Evolutionary conservation across 148 eudicot genomes (phyloP).

Genomic region (Spergularia bocconei): DNA sequence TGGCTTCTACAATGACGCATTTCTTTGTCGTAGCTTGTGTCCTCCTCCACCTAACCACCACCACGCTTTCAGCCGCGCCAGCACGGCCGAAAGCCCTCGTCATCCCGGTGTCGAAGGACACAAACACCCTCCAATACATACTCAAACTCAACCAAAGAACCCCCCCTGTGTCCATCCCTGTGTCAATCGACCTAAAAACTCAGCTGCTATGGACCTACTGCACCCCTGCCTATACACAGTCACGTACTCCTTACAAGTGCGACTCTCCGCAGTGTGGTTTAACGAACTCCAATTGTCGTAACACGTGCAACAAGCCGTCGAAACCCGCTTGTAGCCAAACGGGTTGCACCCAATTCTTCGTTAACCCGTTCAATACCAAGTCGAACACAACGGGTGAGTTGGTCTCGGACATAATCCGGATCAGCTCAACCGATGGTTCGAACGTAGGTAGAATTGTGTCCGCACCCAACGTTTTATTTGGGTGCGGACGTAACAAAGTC

Average conservation of each 20-base stretch:
- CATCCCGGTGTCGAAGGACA: conserved; percentile 16
- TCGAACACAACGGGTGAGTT: conserved; percentile 29
- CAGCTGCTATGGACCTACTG: conserved; percentile 14
- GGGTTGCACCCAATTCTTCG: conserved; percentile 30
- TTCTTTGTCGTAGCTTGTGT: not conserved
- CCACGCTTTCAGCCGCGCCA: conserved; percentile 3
- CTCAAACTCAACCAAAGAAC: conserved; percentile 24
- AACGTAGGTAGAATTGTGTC: conserved; percentile 30
- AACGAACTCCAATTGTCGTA: conserved; percentile 7
- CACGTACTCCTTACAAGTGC: conserved; percentile 10
- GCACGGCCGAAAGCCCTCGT: conserved; percentile 16
- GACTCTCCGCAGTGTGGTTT: conserved; percentile 10
- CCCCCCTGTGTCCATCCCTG: not conserved
- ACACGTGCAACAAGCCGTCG: too few species aligned
- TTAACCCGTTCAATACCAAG: conserved; percentile 27
- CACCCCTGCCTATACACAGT: not conserved
- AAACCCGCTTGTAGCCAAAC: conserved; percentile 9
- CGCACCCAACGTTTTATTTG: conserved; percentile 29
- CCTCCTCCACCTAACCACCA: conserved; percentile 9
- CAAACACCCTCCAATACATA: conserved; percentile 20
- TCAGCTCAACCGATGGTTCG: conserved; percentile 40
- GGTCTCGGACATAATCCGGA: conserved; percentile 27
- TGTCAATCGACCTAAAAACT: conserved; percentile 15
- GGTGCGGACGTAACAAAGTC: conserved; percentile 23
- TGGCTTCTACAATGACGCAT: conserved; percentile 24